phyloP scores from a whole-genome alignment of 305 asterid species.

The Solanum hybrid region DNA sequence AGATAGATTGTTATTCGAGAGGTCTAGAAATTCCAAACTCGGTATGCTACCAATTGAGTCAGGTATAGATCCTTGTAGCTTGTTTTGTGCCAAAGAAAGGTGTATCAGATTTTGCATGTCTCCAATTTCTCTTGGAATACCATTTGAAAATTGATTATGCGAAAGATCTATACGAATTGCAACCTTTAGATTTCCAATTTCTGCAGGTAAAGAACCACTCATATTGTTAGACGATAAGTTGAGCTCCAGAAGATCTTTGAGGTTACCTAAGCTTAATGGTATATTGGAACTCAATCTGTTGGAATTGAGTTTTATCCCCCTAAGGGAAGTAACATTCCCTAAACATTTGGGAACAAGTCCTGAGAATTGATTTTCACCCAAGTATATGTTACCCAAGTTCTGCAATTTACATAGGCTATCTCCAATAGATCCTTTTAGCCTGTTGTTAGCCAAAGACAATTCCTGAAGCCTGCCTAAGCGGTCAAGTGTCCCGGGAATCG shows the following conservation, averaged over 20 bases:
- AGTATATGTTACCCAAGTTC: neutral
- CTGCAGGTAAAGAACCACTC: conserved; percentile 18
- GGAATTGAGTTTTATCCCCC: neutral
- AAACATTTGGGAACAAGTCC: conserved; percentile 32
- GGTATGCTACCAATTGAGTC: conserved; percentile 10
- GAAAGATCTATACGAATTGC: conserved; percentile 14
- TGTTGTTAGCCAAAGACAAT: conserved; percentile 5
- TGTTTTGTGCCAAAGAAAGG: conserved; percentile 24
- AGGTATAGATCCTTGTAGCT: conserved; percentile 23
- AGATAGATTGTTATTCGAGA: conserved; percentile 20
- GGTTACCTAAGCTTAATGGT: conserved; percentile 25
- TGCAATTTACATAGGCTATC: conserved; percentile 16
- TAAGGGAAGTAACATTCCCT: conserved; percentile 25
- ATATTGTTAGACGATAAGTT: conserved; percentile 23
- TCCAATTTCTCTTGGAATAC: conserved; percentile 23
- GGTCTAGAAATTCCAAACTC: conserved; percentile 21
- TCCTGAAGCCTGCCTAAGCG: conserved; percentile 15
- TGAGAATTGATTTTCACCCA: conserved; percentile 9
- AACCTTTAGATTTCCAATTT: conserved; percentile 21
- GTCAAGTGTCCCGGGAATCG: conserved; percentile 9
- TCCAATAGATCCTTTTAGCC: conserved; percentile 12
- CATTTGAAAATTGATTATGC: conserved; percentile 16
- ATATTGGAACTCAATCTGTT: conserved; percentile 24
- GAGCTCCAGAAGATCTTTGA: conserved; percentile 7
- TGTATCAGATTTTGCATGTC: conserved; percentile 1